Evolutionary conservation across 768 basidiomycete genomes (phyloP).

Genomic region (Phaeotremella fagi): DNA sequence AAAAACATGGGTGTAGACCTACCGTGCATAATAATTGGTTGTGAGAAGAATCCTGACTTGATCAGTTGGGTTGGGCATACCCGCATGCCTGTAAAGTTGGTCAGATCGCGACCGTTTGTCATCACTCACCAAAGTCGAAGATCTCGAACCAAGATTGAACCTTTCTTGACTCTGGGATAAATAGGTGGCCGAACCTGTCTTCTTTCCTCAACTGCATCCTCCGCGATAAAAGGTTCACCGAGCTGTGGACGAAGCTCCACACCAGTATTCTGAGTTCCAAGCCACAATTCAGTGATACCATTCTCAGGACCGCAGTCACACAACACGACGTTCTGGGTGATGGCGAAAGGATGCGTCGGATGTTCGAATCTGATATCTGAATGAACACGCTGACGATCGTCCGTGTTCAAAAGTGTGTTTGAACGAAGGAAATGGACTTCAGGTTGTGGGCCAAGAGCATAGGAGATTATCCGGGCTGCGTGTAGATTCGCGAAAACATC

Average conservation of each 20-base stretch:
- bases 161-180: conserved; percentile 9
- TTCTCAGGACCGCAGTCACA: conserved; percentile 7
- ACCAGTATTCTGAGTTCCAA: conserved; percentile 8
- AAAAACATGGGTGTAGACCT: too few relatives aligned
- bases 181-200: conserved; percentile 6
- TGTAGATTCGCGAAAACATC: conserved; percentile 8
- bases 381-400: conserved; percentile 7
- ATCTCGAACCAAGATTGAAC: conserved; percentile 8
- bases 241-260: background rate
- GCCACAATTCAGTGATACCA: conserved; percentile 10
- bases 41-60: background rate
- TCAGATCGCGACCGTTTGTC: too few relatives aligned
- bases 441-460: conserved; percentile 7
- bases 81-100: conserved; percentile 5
- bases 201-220: conserved; percentile 4
- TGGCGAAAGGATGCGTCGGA: conserved; percentile 7
- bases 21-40: background rate
- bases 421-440: conserved; percentile 10
- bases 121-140: conserved; percentile 5
- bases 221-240: conserved; percentile 6
- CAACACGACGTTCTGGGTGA: conserved; percentile 4
- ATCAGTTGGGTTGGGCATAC: conserved; percentile 5
- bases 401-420: conserved; percentile 4
- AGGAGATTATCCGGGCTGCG: conserved; percentile 3
- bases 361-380: conserved; percentile 13